Conservation (phyloP, 495 filamentous ascomycete genomes). For the Penicillium fimorum region DNA sequence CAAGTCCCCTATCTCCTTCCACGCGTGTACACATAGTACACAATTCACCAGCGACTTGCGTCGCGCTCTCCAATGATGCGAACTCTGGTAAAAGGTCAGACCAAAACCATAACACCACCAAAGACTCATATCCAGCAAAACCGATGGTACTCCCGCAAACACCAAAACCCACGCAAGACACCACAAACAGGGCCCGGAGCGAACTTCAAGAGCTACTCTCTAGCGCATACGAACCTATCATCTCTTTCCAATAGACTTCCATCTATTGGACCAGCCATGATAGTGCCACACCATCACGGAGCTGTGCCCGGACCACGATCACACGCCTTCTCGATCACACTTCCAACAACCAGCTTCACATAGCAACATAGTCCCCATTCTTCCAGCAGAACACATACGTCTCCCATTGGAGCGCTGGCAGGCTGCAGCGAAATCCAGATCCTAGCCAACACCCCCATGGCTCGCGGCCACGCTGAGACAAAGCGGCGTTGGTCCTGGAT, state of each 20-base stretch:
- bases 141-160: constrained; percentile 29
- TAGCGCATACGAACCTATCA: not conserved
- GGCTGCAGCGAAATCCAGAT: constrained; percentile 2
- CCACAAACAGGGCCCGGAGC: constrained; percentile 9
- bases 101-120: constrained; percentile 25
- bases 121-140: constrained; percentile 13
- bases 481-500: constrained; percentile 2
- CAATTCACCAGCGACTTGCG: constrained; percentile 5
- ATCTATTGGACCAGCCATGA: not conserved
- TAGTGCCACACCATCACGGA: not conserved
- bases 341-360: not conserved
- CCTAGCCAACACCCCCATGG: constrained; percentile 3
- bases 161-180: not conserved
- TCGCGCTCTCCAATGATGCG: constrained; percentile 53
- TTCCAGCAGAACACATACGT: constrained; percentile 8
- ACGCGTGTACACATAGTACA: not conserved
- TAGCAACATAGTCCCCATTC: not conserved
- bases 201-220: not conserved
- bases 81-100: constrained; percentile 66
- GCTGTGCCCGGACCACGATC: not conserved
- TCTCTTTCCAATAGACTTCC: not conserved
- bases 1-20: not conserved
- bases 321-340: not conserved
- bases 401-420: not conserved
- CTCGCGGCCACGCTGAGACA: constrained; percentile 1